phyloP scores from a whole-genome alignment of 2,329 filamentous ascomycete genomes.

The Macrophomina tecta region DNA sequence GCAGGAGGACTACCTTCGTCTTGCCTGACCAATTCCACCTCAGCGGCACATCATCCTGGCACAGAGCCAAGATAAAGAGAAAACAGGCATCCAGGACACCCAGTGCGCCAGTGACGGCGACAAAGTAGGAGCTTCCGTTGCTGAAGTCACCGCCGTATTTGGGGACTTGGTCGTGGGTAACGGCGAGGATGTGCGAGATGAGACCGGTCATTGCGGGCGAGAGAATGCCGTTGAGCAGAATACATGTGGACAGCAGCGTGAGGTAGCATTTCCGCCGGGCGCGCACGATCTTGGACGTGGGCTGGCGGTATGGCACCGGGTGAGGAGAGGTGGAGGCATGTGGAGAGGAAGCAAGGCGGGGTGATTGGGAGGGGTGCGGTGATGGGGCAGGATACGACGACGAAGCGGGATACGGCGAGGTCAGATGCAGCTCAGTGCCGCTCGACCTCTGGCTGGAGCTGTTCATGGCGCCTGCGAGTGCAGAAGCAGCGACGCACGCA shows the following conservation, averaged over 20 bases:
- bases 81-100: slow-evolving; percentile 9
- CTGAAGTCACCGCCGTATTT: slow-evolving; percentile 4
- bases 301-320: neutral
- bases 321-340: neutral
- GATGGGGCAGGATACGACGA: neutral
- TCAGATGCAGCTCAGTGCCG: slow-evolving; percentile 7
- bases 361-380: neutral
- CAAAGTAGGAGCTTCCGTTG: slow-evolving; percentile 8
- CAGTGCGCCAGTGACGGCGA: neutral
- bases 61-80: slow-evolving; percentile 3
- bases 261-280: slow-evolving; percentile 12
- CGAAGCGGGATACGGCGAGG: neutral
- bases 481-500: neutral
- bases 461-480: slow-evolving; percentile 10
- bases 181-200: slow-evolving; percentile 13
- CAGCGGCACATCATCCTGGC: neutral
- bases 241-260: neutral
- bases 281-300: slow-evolving; percentile 1
- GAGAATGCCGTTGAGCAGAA: slow-evolving; percentile 13
- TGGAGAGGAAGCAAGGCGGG: neutral
- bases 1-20: neutral
- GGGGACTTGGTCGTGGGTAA: slow-evolving; percentile 16
- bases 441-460: slow-evolving; percentile 11
- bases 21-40: slow-evolving; percentile 18
- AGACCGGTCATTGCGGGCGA: slow-evolving; percentile 20